Percentiles rank a stretch among this genome's conserved stretches.
phyloP scores from a whole-genome alignment of 352 stramenopile genomes.

The Phytophthora rubi region DNA sequence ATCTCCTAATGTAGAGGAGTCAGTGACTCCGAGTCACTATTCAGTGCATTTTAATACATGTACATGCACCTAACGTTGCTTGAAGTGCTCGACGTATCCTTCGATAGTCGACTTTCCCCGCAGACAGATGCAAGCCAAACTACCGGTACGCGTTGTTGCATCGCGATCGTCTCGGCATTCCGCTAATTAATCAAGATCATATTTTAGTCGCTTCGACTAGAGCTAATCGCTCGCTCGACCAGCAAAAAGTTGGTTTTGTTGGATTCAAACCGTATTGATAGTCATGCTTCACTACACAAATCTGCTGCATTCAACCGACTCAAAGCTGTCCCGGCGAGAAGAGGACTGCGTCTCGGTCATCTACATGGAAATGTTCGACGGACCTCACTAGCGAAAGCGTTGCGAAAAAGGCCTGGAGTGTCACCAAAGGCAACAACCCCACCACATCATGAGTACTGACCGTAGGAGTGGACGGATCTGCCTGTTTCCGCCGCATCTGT shows the following conservation, averaged over 20 bases:
- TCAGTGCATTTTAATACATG: not conserved
- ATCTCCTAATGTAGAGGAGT: not conserved
- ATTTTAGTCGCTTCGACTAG: constrained; percentile 25
- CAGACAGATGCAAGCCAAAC: constrained; percentile 3
- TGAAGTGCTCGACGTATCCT: constrained; percentile 19
- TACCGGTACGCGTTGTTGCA: constrained; percentile 2
- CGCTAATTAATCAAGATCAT: constrained; percentile 11
- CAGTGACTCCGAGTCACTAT: not conserved
- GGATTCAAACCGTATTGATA: not conserved
- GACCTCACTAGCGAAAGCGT: constrained; percentile 18
- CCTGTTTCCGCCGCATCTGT: not conserved
- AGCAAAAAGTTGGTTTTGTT: constrained; percentile 7
- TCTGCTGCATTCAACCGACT: not conserved
- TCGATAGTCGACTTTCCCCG: constrained; percentile 25
- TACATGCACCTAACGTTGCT: not conserved
- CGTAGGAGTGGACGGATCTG: not conserved
- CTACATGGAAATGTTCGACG: not conserved
- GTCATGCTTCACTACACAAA: not conserved
- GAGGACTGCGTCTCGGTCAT: constrained; percentile 2
- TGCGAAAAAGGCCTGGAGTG: constrained; percentile 13
- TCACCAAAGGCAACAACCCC: not conserved
- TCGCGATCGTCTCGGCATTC: constrained; percentile 20
- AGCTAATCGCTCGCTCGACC: constrained; percentile 15
- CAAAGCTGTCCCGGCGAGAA: constrained; percentile 3
- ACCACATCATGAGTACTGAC: not conserved